phyloP scores from a whole-genome alignment of 208 protist genomes.

The Borovskyia barvae region DNA sequence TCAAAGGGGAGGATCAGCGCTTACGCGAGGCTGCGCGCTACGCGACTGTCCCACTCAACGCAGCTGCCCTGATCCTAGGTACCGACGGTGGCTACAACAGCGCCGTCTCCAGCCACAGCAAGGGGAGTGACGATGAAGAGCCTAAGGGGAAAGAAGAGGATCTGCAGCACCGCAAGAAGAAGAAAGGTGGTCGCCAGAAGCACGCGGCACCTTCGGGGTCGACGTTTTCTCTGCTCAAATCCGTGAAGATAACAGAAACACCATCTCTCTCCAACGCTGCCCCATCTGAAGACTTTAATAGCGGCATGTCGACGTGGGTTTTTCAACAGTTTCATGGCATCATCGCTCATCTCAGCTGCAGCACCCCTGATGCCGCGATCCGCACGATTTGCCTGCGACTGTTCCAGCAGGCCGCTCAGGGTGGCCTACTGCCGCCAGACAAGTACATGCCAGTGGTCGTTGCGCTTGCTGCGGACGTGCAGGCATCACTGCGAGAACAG shows the following conservation, averaged over 20 bases:
- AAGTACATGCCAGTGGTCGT: conserved; percentile 57
- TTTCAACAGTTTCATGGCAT: conserved; percentile 66
- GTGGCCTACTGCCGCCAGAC: conserved; percentile 71
- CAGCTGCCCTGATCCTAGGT: conserved; percentile 21
- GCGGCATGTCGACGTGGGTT: conserved; percentile 86
- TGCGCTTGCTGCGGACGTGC: conserved; percentile 53
- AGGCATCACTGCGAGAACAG: conserved; percentile 36
- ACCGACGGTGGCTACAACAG: not conserved
- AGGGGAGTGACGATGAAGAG: conserved; percentile 1
- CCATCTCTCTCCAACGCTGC: too few species aligned
- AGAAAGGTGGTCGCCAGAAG: too few species aligned
- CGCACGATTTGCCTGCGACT: conserved; percentile 59
- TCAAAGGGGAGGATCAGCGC: conserved; percentile 78
- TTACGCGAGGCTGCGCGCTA: conserved; percentile 49
- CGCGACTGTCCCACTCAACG: conserved; percentile 18
- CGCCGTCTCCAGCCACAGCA: not conserved
- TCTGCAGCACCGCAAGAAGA: not conserved
- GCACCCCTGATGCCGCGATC: conserved; percentile 26
- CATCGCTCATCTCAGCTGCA: conserved; percentile 44
- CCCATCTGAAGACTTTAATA: conserved; percentile 44
- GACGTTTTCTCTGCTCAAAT: too few species aligned
- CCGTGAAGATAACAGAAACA: too few species aligned
- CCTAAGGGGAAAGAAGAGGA: conserved; percentile 6
- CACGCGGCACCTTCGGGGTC: too few species aligned
- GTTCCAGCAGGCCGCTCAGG: conserved; percentile 51